Percentiles rank a stretch among this genome's conserved stretches.
Evolutionary conservation across 1,284 basidiomycete species (phyloP).

Genomic region (Irpex lacteus): DNA sequence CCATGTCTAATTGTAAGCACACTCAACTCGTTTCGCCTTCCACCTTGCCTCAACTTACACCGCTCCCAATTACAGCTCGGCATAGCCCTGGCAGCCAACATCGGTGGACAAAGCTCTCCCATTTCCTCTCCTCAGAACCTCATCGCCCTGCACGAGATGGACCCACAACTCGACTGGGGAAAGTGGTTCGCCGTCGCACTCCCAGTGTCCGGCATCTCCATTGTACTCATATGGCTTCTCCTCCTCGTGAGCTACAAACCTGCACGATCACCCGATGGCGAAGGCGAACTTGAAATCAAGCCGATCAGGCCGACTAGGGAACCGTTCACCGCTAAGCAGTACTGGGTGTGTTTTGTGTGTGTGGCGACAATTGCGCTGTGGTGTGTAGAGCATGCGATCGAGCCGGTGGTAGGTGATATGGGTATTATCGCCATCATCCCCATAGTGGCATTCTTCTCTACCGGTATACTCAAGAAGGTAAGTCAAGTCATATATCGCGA

Average conservation of each 20-base stretch:
- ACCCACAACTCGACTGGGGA: slow-evolving; percentile 84
- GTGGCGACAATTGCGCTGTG: slow-evolving; percentile 87
- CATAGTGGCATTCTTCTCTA: slow-evolving; percentile 92
- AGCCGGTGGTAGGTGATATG: slow-evolving; percentile 90
- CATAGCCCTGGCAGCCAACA: slow-evolving; percentile 96
- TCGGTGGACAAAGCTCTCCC: slow-evolving; percentile 95
- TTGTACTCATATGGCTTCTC: slow-evolving; percentile 89
- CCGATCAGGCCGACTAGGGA: slow-evolving; percentile 82
- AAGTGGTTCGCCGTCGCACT: slow-evolving; percentile 95
- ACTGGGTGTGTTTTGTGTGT: slow-evolving; percentile 87
- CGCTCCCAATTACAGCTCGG: slow-evolving; percentile 61
- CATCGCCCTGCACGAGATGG: slow-evolving; percentile 89
- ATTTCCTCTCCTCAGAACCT: slow-evolving; percentile 97
- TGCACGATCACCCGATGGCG: slow-evolving; percentile 66
- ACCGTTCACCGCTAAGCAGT: slow-evolving; percentile 81
- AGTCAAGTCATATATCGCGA: slow-evolving; percentile 15
- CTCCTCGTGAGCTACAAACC: slow-evolving; percentile 84
- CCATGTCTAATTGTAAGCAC: slow-evolving; percentile 84
- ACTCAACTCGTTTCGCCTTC: slow-evolving; percentile 6
- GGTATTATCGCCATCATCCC: slow-evolving; percentile 96
- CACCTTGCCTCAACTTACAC: slow-evolving; percentile 3
- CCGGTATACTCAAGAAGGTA: slow-evolving; percentile 92
- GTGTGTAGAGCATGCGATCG: slow-evolving; percentile 86
- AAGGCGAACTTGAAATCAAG: slow-evolving; percentile 80
- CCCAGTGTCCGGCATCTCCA: slow-evolving; percentile 84